Conservation (phyloP, 1,284 basidiomycete species). For the Papiliotrema nemorosa region DNA sequence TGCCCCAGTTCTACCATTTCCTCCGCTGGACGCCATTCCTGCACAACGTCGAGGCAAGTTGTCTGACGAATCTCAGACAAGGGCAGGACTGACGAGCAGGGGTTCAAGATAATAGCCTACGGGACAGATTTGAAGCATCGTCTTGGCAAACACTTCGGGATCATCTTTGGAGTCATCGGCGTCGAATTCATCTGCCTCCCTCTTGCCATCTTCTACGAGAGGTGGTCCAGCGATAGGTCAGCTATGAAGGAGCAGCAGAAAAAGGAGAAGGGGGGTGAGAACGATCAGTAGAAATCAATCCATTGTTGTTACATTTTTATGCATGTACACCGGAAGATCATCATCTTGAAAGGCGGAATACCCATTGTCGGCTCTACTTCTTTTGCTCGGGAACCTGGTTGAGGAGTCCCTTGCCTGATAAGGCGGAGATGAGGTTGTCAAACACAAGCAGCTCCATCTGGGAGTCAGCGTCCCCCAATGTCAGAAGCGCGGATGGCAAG, state of each 20-base stretch:
- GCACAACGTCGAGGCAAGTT: conserved; percentile 28
- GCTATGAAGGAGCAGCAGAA: conserved; percentile 11
- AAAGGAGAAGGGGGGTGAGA: conserved; percentile 10
- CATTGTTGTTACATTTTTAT: background rate
- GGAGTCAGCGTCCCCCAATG: conserved; percentile 5
- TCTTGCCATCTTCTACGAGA: conserved; percentile 28
- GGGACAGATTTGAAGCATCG: conserved; percentile 29
- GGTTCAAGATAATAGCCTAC: conserved; percentile 40
- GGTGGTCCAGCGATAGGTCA: conserved; percentile 23
- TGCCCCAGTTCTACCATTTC: conserved; percentile 37
- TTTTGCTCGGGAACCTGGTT: conserved; percentile 48
- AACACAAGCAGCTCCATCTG: conserved; percentile 43
- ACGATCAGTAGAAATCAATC: background rate
- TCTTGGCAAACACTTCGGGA: conserved; percentile 36
- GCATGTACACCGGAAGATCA: too few relatives aligned
- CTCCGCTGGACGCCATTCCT: conserved; percentile 35
- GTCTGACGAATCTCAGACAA: background rate
- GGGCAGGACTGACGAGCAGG: conserved; percentile 9
- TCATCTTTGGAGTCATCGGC: conserved; percentile 34
- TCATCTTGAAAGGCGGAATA: too few relatives aligned
- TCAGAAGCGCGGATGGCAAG: background rate
- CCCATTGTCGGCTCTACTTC: conserved; percentile 8
- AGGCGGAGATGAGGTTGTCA: conserved; percentile 43
- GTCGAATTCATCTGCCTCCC: conserved; percentile 32
- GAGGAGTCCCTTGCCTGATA: conserved; percentile 42